Conservation (phyloP, 192 early-diverging fungal species). For the Spizellomyces sp. region DNA sequence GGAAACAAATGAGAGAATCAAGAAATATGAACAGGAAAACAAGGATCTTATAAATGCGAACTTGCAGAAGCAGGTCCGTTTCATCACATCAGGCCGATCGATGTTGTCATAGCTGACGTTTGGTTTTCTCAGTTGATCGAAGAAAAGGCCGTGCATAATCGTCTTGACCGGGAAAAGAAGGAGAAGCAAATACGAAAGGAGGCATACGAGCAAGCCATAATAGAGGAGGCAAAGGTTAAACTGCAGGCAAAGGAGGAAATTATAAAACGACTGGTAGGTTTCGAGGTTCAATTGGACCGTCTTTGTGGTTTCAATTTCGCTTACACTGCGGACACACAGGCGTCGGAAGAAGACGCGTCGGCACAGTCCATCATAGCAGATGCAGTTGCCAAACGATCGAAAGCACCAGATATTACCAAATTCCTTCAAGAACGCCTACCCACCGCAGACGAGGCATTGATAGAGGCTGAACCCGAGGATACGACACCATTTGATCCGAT, state of each 20-base stretch:
- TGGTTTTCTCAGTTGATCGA: conserved; percentile 34
- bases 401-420: conserved; percentile 29
- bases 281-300: neutral
- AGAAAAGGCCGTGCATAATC: conserved; percentile 38
- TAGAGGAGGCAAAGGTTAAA: conserved; percentile 71
- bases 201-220: conserved; percentile 68
- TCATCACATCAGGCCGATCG: neutral
- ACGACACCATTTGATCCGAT: conserved; percentile 54
- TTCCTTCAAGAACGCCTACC: conserved; percentile 16
- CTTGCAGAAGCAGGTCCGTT: conserved; percentile 54
- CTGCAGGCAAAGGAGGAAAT: conserved; percentile 66
- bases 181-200: conserved; percentile 66
- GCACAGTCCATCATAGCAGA: conserved; percentile 31
- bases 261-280: conserved; percentile 72
- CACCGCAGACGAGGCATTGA: conserved; percentile 11
- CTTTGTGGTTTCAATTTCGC: neutral
- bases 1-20: conserved; percentile 76
- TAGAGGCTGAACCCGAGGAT: conserved; percentile 28
- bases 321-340: conserved; percentile 14
- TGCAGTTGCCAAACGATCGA: conserved; percentile 15
- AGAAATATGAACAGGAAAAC: conserved; percentile 77
- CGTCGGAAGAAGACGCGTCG: conserved; percentile 30
- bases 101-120: neutral
- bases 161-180: conserved; percentile 48
- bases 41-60: conserved; percentile 76